Base-by-base conservation (phyloP, 208 protist species). In the Herpetomonas samuelpessoai region DNA sequence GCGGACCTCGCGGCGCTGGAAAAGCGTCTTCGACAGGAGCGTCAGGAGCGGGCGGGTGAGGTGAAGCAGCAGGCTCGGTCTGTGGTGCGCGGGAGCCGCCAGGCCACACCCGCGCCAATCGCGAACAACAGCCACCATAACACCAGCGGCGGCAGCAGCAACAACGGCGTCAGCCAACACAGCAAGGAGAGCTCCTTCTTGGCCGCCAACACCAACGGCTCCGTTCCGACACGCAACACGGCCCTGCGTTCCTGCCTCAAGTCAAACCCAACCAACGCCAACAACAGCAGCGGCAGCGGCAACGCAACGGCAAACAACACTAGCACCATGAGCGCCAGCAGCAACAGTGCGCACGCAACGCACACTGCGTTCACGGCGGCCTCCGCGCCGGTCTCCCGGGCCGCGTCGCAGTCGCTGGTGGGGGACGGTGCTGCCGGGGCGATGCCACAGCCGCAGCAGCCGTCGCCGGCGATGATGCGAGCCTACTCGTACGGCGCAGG, bases 211-310 rank as follows among this genome's bases (percentile, higher is more conserved):
- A 62, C 67, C 38, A 69, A 79, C 57, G 54, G 66, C 24, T 52
- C 64, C 28, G 62, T 86, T 27, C 74, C 79, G 14, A 79, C 65
- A 2, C 64, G 71, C 4, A 47, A 64, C 19, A 72, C 50, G 2
- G 62, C 52, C 16, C 69, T 86, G 39, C 74, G 71, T 27, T 87
- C 84, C 27, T 91, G 84, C 47, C 52, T 91, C 22, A 83, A 72
- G 65, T n/a, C n/a, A n/a, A n/a, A n/a, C n/a, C n/a, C n/a, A n/a
- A n/a, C n/a, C n/a, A n/a, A n/a, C n/a, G 47, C 58, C 2, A 29
- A 49, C 21, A 44, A 26, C n/a, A 24, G 41, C 9, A 27, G 47
- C 39, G 50, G 39, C 25, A 38, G 53, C 30, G 48, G 31, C 45
- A 24, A 29, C 46, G 19, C 25, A 56, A 51, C 31, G 52, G 50